Base-by-base conservation (phyloP, 345 rosid species). In the Angophora floribunda region DNA sequence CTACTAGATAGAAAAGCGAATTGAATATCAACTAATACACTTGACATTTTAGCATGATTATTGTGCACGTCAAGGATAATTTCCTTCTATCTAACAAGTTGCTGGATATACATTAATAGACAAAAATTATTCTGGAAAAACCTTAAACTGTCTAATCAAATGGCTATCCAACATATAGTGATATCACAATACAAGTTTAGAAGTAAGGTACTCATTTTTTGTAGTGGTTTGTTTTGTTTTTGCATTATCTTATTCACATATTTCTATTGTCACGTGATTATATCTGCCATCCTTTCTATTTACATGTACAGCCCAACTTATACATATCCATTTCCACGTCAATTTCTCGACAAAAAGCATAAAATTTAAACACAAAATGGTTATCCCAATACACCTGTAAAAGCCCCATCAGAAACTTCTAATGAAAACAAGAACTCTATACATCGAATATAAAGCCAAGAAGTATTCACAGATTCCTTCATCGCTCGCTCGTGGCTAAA, bases 381-480 rank as follows among this genome's bases (percentile, higher is more conserved):
- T 75, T 36, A 19, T 75, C 49, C 49, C 24, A 75, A 36, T 22
- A 10, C 82, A 75, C 49, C 88, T 47, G 65, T 2, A 45, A 17
- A 47, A 86, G 57, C 59, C 84, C 55, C 78, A 86, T 78, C 70
- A 86, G 51, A 45, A 61, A 70, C 51, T 50, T 63, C 52, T 61
- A 86, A 41, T 52, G 47, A 67, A 87, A 22, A 24, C 59, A 65
- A 65, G 59, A 26, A 86, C 75, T n/a, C 88, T 11, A 50, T n/a
- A 19, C 26, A 87, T 10, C 49, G 41, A 19, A 3, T 41, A 75
- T 6, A 75, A 75, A 22, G 21, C 59, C 51, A 87, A 78, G 78
- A 82, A 82, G 82, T 28, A 84, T 80, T 65, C 79, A 63, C 51
- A 57, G 86, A 87, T 87, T 87, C 89, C 86, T 55, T 51, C 67